A percentile compares a stretch with the other conserved stretches of the same genome.
Evolutionary conservation across 1,284 basidiomycete species (phyloP).

Genomic region (Coniophora puteana): DNA sequence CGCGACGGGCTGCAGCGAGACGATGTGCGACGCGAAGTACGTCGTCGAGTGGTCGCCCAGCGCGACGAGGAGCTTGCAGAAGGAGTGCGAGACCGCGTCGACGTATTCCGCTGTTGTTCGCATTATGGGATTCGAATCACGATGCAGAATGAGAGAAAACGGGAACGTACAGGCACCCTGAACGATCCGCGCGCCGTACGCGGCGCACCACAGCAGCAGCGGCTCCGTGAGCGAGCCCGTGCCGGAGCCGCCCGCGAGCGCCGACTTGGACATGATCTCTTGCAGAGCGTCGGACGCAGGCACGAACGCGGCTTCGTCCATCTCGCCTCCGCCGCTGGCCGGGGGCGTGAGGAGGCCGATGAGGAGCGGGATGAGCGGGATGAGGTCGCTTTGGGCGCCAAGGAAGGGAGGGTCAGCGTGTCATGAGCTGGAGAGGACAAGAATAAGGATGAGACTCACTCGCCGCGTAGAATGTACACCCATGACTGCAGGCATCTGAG

Average conservation of each 20-base stretch:
- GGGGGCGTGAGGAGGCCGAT: conserved; percentile 56
- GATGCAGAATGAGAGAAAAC: conserved; percentile 8
- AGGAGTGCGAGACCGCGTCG: conserved; percentile 55
- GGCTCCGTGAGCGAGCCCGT: conserved; percentile 77
- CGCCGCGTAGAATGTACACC: conserved; percentile 66
- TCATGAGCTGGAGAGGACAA: not conserved
- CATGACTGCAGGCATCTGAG: conserved; percentile 80
- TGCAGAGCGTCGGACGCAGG: conserved; percentile 70
- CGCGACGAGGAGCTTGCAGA: conserved; percentile 77
- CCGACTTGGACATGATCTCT: conserved; percentile 73
- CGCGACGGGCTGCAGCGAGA: conserved; percentile 34
- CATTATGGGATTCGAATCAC: no score
- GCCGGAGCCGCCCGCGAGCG: conserved; percentile 70
- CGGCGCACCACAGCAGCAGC: conserved; percentile 69
- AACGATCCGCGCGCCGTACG: conserved; percentile 34
- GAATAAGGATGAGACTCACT: conserved; percentile 37
- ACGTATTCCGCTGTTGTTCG: conserved; percentile 38
- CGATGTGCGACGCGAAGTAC: conserved; percentile 74
- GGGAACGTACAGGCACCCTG: not conserved
- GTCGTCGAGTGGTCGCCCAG: conserved; percentile 81
- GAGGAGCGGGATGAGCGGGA: conserved; percentile 57
- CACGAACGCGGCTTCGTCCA: conserved; percentile 52
- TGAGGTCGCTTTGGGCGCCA: conserved; percentile 69
- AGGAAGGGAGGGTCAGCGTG: not conserved
- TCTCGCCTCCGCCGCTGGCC: conserved; percentile 20